A percentile compares a stretch with the other conserved stretches of the same genome.
These are phyloP conservation scores for Populus tomentosa DNA, from an alignment of 441 rosid species.

Conservation along the genomic window DNA sequence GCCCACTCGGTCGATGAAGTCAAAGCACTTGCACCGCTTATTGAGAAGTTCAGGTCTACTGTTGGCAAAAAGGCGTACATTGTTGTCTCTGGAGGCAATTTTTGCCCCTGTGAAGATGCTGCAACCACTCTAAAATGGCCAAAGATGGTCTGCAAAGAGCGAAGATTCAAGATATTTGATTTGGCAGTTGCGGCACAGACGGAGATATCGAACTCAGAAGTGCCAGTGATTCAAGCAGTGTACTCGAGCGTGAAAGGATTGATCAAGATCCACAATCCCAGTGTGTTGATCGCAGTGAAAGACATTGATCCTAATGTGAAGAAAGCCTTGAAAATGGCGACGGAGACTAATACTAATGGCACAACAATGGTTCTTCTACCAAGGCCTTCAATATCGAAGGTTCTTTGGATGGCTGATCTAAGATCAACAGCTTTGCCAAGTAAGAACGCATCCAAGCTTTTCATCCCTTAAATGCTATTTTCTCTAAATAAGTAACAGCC, in stretches of 20 bases:
- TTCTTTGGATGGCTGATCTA: slow-evolving; percentile 99
- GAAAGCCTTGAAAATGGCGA: slow-evolving; percentile 91
- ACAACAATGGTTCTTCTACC: slow-evolving; percentile 67
- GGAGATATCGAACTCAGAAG: slow-evolving; percentile 72
- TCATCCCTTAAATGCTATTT: background rate
- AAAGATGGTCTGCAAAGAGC: slow-evolving; percentile 63
- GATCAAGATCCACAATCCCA: slow-evolving; percentile 85
- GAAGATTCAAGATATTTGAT: slow-evolving; percentile 89
- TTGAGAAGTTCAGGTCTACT: slow-evolving; percentile 78
- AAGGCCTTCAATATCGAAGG: slow-evolving; percentile 64
- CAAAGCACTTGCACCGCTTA: slow-evolving; percentile 63
- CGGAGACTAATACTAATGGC: slow-evolving; percentile 45
- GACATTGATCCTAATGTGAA: slow-evolving; percentile 69
- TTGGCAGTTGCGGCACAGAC: slow-evolving; percentile 58
- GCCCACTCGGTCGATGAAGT: slow-evolving; percentile 85
- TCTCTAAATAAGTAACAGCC: background rate
- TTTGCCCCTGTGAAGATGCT: slow-evolving; percentile 85
- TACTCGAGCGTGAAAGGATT: slow-evolving; percentile 92
- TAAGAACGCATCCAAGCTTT: slow-evolving; percentile 32
- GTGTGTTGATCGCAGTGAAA: slow-evolving; percentile 69
- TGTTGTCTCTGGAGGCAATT: slow-evolving; percentile 74
- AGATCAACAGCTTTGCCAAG: slow-evolving; percentile 92
- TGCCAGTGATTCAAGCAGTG: slow-evolving; percentile 75
- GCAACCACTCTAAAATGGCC: slow-evolving; percentile 77
- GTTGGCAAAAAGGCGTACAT: slow-evolving; percentile 89